These are phyloP conservation scores for Phaeosphaeria sp. DNA, from an alignment of 2,329 filamentous ascomycete species.

Conservation along the genomic window DNA sequence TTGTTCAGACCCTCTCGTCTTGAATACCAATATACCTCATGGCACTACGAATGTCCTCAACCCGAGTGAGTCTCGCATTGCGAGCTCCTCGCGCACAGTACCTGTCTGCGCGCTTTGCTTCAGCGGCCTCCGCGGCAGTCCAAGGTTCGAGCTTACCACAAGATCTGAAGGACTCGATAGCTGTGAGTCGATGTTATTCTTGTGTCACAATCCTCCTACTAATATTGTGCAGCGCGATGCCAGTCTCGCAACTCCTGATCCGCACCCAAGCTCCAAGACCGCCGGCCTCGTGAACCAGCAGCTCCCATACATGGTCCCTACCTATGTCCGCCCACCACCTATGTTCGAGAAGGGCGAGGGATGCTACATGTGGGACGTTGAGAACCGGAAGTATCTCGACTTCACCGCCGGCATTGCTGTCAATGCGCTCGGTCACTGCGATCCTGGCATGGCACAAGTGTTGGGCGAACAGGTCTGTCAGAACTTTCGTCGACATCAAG, in stretches of 20 bases:
- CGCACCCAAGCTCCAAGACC: constrained; percentile 75
- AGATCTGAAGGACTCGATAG: constrained; percentile 51
- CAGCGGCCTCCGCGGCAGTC: constrained; percentile 46
- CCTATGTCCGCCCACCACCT: constrained; percentile 87
- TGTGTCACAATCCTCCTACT: constrained; percentile 6
- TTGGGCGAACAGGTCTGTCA: constrained; percentile 75
- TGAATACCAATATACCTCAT: constrained; percentile 25
- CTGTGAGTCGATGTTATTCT: constrained; percentile 31
- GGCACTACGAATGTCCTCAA: constrained; percentile 41
- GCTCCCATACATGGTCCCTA: constrained; percentile 90
- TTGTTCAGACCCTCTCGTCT: constrained; percentile 4
- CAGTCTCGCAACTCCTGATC: constrained; percentile 72
- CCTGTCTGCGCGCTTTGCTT: constrained; percentile 45
- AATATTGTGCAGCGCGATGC: constrained; percentile 36
- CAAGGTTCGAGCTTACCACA: constrained; percentile 51
- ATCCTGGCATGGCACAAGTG: constrained; percentile 76
- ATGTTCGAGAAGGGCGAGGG: constrained; percentile 90
- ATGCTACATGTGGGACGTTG: constrained; percentile 87
- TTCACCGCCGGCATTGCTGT: constrained; percentile 97
- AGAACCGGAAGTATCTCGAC: constrained; percentile 89
- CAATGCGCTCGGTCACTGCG: constrained; percentile 89
- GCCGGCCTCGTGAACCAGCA: constrained; percentile 76
- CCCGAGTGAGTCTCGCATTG: constrained; percentile 31
- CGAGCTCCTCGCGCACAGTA: constrained; percentile 32
- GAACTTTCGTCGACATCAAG: not conserved